These are phyloP conservation scores for Spizellomyces sp. DNA, from an alignment of 192 early-diverging fungal species.

Conservation along the genomic window DNA sequence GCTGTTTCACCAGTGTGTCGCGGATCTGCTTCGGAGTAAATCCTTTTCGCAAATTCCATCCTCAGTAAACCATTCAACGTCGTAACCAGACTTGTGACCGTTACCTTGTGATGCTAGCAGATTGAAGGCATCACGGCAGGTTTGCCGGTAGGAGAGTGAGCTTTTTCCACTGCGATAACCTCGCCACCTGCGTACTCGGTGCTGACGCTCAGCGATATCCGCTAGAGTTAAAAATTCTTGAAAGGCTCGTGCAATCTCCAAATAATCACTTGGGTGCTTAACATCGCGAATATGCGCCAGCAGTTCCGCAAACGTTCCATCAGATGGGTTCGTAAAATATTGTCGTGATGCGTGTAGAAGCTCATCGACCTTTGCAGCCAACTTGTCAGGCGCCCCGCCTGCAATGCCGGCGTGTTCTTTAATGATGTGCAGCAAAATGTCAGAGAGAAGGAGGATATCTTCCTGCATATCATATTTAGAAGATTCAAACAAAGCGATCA, in stretches of 20 bases:
- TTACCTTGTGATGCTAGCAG: constrained; percentile 9
- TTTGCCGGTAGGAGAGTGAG: constrained; percentile 33
- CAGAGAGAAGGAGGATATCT: constrained; percentile 27
- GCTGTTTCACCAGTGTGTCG: constrained; percentile 27
- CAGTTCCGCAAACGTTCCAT: constrained; percentile 30
- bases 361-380: constrained; percentile 19
- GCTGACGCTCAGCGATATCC: constrained; percentile 42
- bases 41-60: constrained; percentile 7
- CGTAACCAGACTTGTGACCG: not conserved
- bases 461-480: constrained; percentile 12
- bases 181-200: constrained; percentile 38
- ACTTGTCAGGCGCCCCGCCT: constrained; percentile 29
- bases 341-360: constrained; percentile 24
- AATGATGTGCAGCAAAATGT: constrained; percentile 26
- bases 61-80: not conserved
- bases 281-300: constrained; percentile 15
- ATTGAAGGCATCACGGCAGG: constrained; percentile 35
- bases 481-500: not conserved
- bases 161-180: constrained; percentile 38
- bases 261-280: constrained; percentile 1
- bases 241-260: constrained; percentile 38
- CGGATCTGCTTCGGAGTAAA: constrained; percentile 33
- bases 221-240: constrained; percentile 39
- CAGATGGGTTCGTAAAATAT: constrained; percentile 18
- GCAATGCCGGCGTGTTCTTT: constrained; percentile 32